Base-by-base conservation (phyloP, 345 rosid genomes). In the Toxicodendron radicans region DNA sequence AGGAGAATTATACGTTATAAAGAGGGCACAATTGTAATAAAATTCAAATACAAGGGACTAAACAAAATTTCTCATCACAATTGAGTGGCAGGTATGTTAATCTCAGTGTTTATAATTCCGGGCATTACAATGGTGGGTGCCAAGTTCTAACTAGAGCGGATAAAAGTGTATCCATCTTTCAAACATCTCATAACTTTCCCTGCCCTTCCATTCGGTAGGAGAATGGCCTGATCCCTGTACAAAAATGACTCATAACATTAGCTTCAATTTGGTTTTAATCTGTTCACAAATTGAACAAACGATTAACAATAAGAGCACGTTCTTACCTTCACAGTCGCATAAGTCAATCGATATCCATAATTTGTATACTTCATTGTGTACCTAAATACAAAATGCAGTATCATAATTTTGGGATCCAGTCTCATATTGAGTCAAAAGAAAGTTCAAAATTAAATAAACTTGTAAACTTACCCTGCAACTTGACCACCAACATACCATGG, bases 401-500 rank as follows among this genome's bases (percentile, higher is more conserved):
- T 33, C 33, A 58, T 23, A 23, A 23, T 24, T 23, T 9, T 23
- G 33, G 33, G 14, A 58, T 58, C 33, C 23, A 23, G 10, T 21
- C 2, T 32, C 30, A 21, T 58, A 21, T 58, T 23, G 32, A 58
- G 13, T 58, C 14, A 7, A 20, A 58, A 58, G 32, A 11, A 9
- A 7, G 51, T 16, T 52, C 7, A 27, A 27, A 27, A 1, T 27
- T 27, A 27, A 27, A 27, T 27, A 18, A 16, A 33, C 5, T 18
- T 20, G 0, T 46, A 64, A n/a, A 64, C 77, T 66, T 52, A 83
- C 87, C 83, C 84, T 32, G 84, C 81, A 65, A 73, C 71, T 79
- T 84, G 87, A 58, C 87, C 87, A 11, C 79, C 73, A 12, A 84
- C 84, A 0, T 79, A 78, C 87, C 83, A 84, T 0, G 84, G 83